Base-by-base conservation (phyloP, 306 rosid genomes). In the Begonia loranthoides region DNA sequence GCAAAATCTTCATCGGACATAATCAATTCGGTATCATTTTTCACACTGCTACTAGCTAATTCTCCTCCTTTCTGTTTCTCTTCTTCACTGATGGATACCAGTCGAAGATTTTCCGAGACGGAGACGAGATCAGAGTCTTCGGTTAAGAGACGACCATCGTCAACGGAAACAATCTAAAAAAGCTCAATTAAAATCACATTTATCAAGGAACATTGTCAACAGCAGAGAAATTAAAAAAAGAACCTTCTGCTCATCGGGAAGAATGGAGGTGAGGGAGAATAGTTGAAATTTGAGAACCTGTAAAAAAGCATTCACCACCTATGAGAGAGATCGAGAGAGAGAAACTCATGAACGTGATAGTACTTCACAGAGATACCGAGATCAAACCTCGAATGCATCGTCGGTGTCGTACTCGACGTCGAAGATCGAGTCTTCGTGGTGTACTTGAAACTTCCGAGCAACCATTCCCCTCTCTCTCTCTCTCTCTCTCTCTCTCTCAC, bases 231-330 rank as follows among this genome's bases (percentile, higher is more conserved):
- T 16, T 34, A 15, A 22, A 28, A 28, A 53, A 7, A 7, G 14
- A 5, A 85, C 95, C 92, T 86, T 79, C 53, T 86, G 95, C 0
- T 74, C 75, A 6, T 79, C 70, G 1, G 95, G 95, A n/a, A 76
- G 71, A 36, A 82, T 28, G 0, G 76, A 74, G 49, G 93, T 77
- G 66, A 86, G 83, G 6, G 95, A 86, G 62, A 76, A 86, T 40
- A 86, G 81, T 62, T 82, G 95, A 59, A 72, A 66, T 63, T 74
- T 77, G 69, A 86, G 62, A 64, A 79, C 76, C 95, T 85, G 75
- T 17, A 56, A 15, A 56, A 15, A 9, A 48, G 6, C 14, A 58
- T 43, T 11, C 3, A 15, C 7, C n/a, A 9, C 9, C 55, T n/a
- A 50, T 9, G 15, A 8, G 44, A 51, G 60, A 53, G 38, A 57